Evolutionary conservation across 352 stramenopile genomes (phyloP), one percentile per base, ranked within the genome.

Genomic region (Phytophthora meadii): DNA sequence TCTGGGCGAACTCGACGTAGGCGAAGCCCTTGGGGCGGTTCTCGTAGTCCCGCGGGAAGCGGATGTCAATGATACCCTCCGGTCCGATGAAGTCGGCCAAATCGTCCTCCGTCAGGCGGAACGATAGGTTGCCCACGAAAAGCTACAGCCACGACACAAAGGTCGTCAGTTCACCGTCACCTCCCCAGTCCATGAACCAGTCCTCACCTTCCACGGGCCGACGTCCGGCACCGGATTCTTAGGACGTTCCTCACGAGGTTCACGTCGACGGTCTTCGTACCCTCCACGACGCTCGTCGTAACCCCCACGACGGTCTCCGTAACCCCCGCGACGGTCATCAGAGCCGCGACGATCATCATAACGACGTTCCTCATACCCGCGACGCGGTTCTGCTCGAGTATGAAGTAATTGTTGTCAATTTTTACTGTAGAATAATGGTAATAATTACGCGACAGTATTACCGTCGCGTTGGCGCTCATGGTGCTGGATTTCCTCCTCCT

Each of bases 121-220:
- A 95, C 37, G 86, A 72, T 57, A 96, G 67, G 72, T 96, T 96
- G 54, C 87, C 89, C 34, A 95, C 74, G 42, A 82, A 96, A 37
- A 87, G 63, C 87, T 95, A 36, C 57, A 24, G 25, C 2, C n/a
- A 52, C 10, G 9, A 47, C 28, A 65, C 9, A 34, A 53, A 22
- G 27, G 44, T 1, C 37, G 34, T 62, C 27, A 61, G 19, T 28
- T 34, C 27, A 30, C 19, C 49, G 19, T 22, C 27, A 28, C 55
- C 4, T 32, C 25, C 19, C 3, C 24, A 56, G 5, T 25, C 37
- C 54, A 39, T 36, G 27, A 56, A 48, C 7, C 15, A 49, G 27
- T 15, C 10, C 46, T 47, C n/a, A 94, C 85, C 72, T 90, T 95
- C 81, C 76, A 96, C 25, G 88, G 89, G 32, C 77, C 75, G 2